phyloP scores from a whole-genome alignment of 1,284 basidiomycete genomes.

The Malassezia dermatis region DNA sequence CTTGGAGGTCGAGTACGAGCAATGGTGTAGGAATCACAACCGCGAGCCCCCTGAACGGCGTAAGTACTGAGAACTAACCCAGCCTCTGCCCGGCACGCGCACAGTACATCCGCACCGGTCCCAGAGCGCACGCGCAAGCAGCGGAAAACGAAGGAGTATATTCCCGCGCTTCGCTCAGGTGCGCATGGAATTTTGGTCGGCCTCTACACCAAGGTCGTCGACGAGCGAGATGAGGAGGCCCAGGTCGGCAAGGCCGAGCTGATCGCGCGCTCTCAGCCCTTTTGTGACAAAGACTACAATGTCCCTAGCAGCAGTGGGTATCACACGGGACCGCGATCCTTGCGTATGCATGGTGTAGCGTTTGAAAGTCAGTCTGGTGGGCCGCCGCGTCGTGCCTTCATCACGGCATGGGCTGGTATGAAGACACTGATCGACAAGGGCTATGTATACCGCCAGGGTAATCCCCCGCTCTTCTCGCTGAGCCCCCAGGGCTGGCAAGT shows the following conservation, averaged over 20 bases:
- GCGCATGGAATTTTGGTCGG: conserved; percentile 43
- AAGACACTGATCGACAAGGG: conserved; percentile 45
- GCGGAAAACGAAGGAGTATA: conserved; percentile 24
- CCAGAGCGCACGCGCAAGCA: background rate
- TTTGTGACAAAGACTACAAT: conserved; percentile 38
- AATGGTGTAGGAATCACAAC: conserved; percentile 30
- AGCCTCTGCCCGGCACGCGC: background rate
- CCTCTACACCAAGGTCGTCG: conserved; percentile 22
- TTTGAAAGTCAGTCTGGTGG: conserved; percentile 1
- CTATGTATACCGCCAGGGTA: conserved; percentile 39
- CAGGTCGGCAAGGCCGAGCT: conserved; percentile 32
- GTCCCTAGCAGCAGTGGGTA: conserved; percentile 17
- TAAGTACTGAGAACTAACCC: conserved; percentile 1
- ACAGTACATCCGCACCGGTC: background rate
- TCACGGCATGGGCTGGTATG: conserved; percentile 44
- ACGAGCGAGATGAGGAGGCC: conserved; percentile 16
- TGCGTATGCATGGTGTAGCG: conserved; percentile 12
- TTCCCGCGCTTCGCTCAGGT: conserved; percentile 39
- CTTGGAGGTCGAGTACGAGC: conserved; percentile 26
- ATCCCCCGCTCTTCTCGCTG: conserved; percentile 37
- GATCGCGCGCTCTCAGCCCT: conserved; percentile 33
- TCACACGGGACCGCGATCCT: conserved; percentile 12
- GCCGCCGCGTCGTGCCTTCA: conserved; percentile 20
- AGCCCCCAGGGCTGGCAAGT: conserved; percentile 36
- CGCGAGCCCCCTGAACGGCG: conserved; percentile 23